Evolutionary conservation across 2,329 filamentous ascomycete genomes (phyloP).

Genomic region (Trematosphaeria pertusa): DNA sequence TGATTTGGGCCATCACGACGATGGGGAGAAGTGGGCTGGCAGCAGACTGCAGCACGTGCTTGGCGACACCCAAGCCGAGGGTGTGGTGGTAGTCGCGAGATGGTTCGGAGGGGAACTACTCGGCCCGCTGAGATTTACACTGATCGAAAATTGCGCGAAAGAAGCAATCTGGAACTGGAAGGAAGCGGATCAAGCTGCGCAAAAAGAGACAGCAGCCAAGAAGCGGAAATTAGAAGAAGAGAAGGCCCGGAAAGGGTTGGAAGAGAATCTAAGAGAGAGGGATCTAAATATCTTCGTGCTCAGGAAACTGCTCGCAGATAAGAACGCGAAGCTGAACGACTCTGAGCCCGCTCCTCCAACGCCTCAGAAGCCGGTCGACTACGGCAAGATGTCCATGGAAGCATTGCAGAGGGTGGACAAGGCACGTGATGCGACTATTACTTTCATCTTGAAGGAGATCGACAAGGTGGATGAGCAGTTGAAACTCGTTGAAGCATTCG

Average conservation of each 20-base stretch:
- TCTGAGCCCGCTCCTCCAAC: conserved; percentile 30
- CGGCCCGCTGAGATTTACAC: conserved; percentile 60
- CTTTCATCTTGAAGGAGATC: conserved; percentile 60
- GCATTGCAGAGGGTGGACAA: conserved; percentile 54
- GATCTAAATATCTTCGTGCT: conserved; percentile 58
- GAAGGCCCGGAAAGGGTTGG: conserved; percentile 47
- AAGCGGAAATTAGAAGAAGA: conserved; percentile 47
- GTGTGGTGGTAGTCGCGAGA: conserved; percentile 59
- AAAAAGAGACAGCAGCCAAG: conserved; percentile 44
- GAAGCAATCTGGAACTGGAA: conserved; percentile 56
- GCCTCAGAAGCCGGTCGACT: conserved; percentile 48
- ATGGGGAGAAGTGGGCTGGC: conserved; percentile 62
- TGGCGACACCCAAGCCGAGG: conserved; percentile 51
- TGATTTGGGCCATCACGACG: conserved; percentile 58
- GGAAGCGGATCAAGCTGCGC: conserved; percentile 37
- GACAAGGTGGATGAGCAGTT: conserved; percentile 56
- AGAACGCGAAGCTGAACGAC: conserved; percentile 43
- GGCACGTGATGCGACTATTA: conserved; percentile 60
- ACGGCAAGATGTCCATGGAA: conserved; percentile 51
- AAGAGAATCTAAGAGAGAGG: conserved; percentile 45
- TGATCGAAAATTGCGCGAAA: conserved; percentile 58
- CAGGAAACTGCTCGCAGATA: conserved; percentile 54
- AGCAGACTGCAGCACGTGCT: conserved; percentile 57
- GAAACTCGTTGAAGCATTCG: conserved; percentile 32
- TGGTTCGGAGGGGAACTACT: conserved; percentile 64